These are phyloP conservation scores for Monosporascus sp. DNA, from an alignment of 2,329 filamentous ascomycete genomes.

Conservation along the genomic window DNA sequence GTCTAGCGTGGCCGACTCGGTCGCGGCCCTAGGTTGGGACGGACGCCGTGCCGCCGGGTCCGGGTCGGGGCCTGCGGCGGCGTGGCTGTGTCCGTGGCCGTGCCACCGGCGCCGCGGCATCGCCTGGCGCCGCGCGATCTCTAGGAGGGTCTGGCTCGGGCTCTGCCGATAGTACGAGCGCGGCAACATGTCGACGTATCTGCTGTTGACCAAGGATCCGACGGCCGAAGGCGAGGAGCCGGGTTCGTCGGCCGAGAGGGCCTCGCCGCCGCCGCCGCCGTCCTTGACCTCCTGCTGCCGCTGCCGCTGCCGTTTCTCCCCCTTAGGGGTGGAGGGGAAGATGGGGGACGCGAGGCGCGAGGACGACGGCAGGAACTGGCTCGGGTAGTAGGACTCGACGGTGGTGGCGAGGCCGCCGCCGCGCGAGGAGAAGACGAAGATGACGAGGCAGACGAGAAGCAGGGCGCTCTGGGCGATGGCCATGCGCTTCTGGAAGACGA, in stretches of 20 bases:
- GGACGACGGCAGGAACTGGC: slow-evolving; percentile 18
- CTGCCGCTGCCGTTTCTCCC: background rate
- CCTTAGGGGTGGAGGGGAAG: slow-evolving; percentile 22
- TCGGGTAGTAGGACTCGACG: slow-evolving; percentile 25
- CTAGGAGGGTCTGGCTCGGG: slow-evolving; percentile 8
- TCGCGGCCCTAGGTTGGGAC: slow-evolving; percentile 13
- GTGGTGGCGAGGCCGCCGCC: slow-evolving; percentile 30
- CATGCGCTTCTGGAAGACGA: slow-evolving; percentile 84
- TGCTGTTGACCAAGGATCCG: background rate
- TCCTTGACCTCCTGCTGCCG: background rate
- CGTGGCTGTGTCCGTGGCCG: slow-evolving; percentile 5
- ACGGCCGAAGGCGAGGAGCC: background rate
- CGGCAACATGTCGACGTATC: background rate
- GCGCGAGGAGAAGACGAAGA: slow-evolving; percentile 72
- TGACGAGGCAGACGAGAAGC: slow-evolving; percentile 76
- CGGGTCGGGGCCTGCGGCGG: slow-evolving; percentile 5
- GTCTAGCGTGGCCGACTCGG: slow-evolving; percentile 15
- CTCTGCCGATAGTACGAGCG: background rate
- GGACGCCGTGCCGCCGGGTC: slow-evolving; percentile 8
- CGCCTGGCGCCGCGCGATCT: background rate
- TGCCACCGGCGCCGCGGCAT: background rate
- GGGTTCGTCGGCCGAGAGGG: background rate
- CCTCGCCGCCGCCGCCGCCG: background rate
- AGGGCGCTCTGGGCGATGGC: slow-evolving; percentile 87
- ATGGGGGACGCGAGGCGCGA: slow-evolving; percentile 20